Percentiles rank a stretch among this genome's conserved stretches.
Conservation (phyloP, 2,329 filamentous ascomycete species). For the Fusarium denticulatum region DNA sequence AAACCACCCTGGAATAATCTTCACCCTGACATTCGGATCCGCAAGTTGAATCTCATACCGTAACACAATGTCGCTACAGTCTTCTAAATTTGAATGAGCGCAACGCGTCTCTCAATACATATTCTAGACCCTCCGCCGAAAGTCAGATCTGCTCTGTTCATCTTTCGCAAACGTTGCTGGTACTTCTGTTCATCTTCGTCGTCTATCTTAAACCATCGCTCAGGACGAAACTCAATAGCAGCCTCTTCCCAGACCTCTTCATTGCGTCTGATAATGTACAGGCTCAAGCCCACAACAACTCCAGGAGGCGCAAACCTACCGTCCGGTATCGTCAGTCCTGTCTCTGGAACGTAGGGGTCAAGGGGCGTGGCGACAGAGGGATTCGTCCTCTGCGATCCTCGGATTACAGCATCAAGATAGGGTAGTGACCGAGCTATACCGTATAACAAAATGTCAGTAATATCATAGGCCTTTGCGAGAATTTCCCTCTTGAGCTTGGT, state of each 20-base stretch:
- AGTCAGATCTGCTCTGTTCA: conserved; percentile 49
- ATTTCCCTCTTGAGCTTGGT: conserved; percentile 29
- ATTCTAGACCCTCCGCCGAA: conserved; percentile 49
- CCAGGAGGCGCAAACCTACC: conserved; percentile 48
- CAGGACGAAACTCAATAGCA: conserved; percentile 56
- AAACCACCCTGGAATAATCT: conserved; percentile 20
- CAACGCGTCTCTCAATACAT: conserved; percentile 50
- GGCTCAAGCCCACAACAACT: conserved; percentile 54
- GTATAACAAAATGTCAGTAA: neutral
- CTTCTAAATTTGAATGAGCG: conserved; percentile 48
- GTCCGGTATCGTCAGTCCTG: conserved; percentile 48
- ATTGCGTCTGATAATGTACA: conserved; percentile 53
- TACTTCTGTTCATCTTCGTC: conserved; percentile 36
- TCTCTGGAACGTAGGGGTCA: conserved; percentile 56
- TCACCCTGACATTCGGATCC: conserved; percentile 25
- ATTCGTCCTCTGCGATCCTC: conserved; percentile 59
- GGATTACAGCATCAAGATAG: conserved; percentile 56
- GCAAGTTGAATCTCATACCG: conserved; percentile 52
- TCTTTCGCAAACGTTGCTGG: conserved; percentile 45
- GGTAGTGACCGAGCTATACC: conserved; percentile 17
- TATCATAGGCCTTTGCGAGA: neutral
- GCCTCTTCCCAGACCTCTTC: conserved; percentile 56
- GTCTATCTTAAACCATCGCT: conserved; percentile 56
- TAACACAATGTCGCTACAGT: conserved; percentile 55
- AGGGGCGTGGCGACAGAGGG: conserved; percentile 56